Conservation (phyloP, 352 stramenopile genomes). For the Thraustochytrium striatum region DNA sequence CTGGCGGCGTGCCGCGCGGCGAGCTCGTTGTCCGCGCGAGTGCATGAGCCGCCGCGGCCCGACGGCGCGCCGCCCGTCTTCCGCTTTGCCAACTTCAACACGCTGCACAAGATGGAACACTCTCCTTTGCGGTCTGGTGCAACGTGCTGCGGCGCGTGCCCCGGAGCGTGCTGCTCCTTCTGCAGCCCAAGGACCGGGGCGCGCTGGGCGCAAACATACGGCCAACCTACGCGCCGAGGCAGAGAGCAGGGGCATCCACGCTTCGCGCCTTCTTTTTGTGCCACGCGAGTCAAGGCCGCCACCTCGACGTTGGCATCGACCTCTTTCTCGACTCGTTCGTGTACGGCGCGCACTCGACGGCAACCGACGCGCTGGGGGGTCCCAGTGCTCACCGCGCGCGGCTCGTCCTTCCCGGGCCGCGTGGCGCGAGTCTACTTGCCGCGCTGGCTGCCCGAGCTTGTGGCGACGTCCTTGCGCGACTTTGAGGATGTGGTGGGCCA, state of each 20-base stretch:
- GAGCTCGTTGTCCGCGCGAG: neutral
- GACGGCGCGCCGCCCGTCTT: constrained; percentile 6
- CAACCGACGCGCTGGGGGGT: constrained; percentile 81
- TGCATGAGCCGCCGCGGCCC: constrained; percentile 13
- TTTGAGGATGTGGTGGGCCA: too few species aligned
- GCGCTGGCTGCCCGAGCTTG: neutral
- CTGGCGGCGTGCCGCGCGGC: constrained; percentile 46
- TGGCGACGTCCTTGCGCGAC: too few species aligned
- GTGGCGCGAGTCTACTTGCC: constrained; percentile 19
- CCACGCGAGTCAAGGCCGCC: constrained; percentile 62
- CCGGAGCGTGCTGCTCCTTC: constrained; percentile 81
- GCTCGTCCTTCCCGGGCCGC: constrained; percentile 33
- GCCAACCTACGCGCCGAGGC: constrained; percentile 63
- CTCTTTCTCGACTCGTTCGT: constrained; percentile 89
- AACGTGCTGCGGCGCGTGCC: constrained; percentile 83
- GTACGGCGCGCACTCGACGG: constrained; percentile 92
- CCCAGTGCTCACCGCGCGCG: constrained; percentile 77
- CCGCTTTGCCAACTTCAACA: constrained; percentile 78
- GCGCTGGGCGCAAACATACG: constrained; percentile 56
- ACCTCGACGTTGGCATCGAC: constrained; percentile 73
- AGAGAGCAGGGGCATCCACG: constrained; percentile 63
- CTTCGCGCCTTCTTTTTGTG: constrained; percentile 67
- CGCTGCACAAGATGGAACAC: constrained; percentile 89
- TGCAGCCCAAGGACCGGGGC: constrained; percentile 59
- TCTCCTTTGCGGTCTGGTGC: constrained; percentile 83